A percentile compares a stretch with the other conserved stretches of the same genome.
Conservation (phyloP, 495 filamentous ascomycete species). For the Glarea lozoyensis region DNA sequence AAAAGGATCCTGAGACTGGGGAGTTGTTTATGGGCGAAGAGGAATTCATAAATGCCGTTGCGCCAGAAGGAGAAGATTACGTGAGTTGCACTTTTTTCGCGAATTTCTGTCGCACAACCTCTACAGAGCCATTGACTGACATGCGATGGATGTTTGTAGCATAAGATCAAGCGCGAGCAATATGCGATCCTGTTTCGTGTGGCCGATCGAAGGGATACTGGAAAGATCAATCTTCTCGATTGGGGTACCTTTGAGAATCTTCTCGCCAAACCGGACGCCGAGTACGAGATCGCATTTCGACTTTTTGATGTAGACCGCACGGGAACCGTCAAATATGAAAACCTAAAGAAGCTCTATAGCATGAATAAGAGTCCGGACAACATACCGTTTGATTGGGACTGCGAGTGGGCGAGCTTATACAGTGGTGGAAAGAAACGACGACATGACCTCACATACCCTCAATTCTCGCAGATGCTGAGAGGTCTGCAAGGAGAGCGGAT, state of each 20-base stretch:
- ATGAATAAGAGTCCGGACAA: slow-evolving; percentile 69
- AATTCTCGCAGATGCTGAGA: slow-evolving; percentile 97
- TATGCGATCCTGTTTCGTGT: slow-evolving; percentile 88
- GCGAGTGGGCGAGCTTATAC: slow-evolving; percentile 94
- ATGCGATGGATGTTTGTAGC: slow-evolving; percentile 42
- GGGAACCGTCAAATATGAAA: slow-evolving; percentile 77
- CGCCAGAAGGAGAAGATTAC: slow-evolving; percentile 81
- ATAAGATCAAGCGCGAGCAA: slow-evolving; percentile 94
- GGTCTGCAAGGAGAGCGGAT: slow-evolving; percentile 93
- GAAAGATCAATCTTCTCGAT: slow-evolving; percentile 69
- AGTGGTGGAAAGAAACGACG: slow-evolving; percentile 74
- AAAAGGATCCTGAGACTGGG: slow-evolving; percentile 62
- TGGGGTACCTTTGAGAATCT: slow-evolving; percentile 93
- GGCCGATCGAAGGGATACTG: slow-evolving; percentile 66
- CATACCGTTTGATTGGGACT: slow-evolving; percentile 95
- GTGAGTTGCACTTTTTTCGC: slow-evolving; percentile 58
- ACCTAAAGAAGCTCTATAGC: slow-evolving; percentile 73
- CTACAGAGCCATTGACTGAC: slow-evolving; percentile 17
- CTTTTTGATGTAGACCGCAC: slow-evolving; percentile 80
- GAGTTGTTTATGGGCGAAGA: slow-evolving; percentile 73
- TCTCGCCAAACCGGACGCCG: slow-evolving; percentile 87
- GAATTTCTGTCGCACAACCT: slow-evolving; percentile 2
- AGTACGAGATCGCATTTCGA: slow-evolving; percentile 97
- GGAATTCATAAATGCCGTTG: slow-evolving; percentile 84
- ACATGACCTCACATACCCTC: slow-evolving; percentile 87